Percentiles rank a stretch among this genome's conserved stretches.
phyloP scores from a whole-genome alignment of 805 yeast species.

The Metahyphopichia silvanorum region DNA sequence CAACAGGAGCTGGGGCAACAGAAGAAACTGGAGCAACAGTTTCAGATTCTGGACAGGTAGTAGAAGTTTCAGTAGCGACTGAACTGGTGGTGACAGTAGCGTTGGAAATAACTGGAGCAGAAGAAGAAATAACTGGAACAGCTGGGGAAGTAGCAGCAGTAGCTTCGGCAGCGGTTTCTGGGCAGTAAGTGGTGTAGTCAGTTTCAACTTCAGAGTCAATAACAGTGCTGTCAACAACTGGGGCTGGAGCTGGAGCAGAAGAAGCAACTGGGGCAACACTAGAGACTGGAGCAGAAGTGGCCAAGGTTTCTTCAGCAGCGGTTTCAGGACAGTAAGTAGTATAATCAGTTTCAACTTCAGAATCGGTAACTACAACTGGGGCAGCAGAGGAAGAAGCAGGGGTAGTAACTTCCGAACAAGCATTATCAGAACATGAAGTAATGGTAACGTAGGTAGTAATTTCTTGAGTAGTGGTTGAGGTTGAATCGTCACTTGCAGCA shows the following conservation, averaged over 20 bases:
- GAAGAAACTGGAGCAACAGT: slow-evolving; percentile 11
- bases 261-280: slow-evolving; percentile 2
- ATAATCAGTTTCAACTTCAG: slow-evolving; percentile 18
- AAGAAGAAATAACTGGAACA: slow-evolving; percentile 5
- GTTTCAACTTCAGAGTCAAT: slow-evolving; percentile 3
- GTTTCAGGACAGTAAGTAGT: slow-evolving; percentile 22
- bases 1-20: slow-evolving; percentile 17
- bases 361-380: slow-evolving; percentile 14
- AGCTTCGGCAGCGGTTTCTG: slow-evolving; percentile 7
- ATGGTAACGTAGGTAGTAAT: slow-evolving; percentile 2
- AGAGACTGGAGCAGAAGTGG: slow-evolving; percentile 2
- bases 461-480: slow-evolving; percentile 1
- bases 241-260: slow-evolving; percentile 1
- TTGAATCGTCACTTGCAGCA: not conserved
- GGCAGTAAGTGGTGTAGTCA: slow-evolving; percentile 15
- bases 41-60: slow-evolving; percentile 15
- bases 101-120: slow-evolving; percentile 6
- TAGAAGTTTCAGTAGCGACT: slow-evolving; percentile 10
- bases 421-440: slow-evolving; percentile 3
- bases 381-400: slow-evolving; percentile 1
- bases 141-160: slow-evolving; percentile 5
- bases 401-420: slow-evolving; percentile 1
- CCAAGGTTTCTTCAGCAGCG: slow-evolving; percentile 2
- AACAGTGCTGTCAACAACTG: slow-evolving; percentile 2
- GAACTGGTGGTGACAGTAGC: slow-evolving; percentile 8